Evolutionary conservation across 2,329 filamentous ascomycete species (phyloP).

Genomic region (Ophiognomonia clavigignenti-juglandacearum): DNA sequence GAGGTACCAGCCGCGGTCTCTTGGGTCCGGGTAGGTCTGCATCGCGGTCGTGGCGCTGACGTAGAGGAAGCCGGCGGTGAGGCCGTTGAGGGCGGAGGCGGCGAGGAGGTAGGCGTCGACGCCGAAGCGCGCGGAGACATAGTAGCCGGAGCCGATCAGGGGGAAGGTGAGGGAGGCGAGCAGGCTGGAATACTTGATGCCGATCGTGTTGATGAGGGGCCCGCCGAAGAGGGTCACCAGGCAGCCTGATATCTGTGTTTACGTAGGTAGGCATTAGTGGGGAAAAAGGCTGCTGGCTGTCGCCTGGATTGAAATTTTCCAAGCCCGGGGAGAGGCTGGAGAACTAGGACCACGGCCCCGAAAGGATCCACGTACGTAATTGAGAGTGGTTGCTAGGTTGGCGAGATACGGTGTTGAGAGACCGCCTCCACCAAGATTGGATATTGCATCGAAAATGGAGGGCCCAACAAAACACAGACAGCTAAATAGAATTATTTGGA

Average conservation of each 20-base stretch:
- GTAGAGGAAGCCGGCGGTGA: conserved; percentile 24
- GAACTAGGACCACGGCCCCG: no score
- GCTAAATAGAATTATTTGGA: no score
- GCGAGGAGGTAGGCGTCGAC: conserved; percentile 27
- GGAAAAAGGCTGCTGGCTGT: no score
- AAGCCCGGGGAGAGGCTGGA: no score
- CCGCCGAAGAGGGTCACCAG: conserved; percentile 24
- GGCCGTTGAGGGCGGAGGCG: conserved; percentile 20
- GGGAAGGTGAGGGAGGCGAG: conserved; percentile 29
- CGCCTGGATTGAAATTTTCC: no score
- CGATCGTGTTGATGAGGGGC: conserved; percentile 32
- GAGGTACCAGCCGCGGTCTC: conserved; percentile 28
- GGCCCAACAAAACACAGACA: conserved; percentile 6
- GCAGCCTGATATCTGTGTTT: no score
- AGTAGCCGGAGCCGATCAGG: conserved; percentile 29
- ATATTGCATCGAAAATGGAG: conserved; percentile 5
- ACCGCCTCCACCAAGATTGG: conserved; percentile 9
- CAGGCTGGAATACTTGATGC: conserved; percentile 31
- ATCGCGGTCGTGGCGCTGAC: conserved; percentile 31
- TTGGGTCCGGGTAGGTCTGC: conserved; percentile 28
- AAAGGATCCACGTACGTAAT: conserved; percentile 1
- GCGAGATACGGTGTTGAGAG: conserved; percentile 8
- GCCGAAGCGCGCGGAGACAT: conserved; percentile 24
- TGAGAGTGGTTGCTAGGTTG: conserved; percentile 3
- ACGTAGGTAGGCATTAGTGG: no score